Evolutionary conservation across 495 filamentous ascomycete genomes (phyloP).

Genomic region (Aspergillus cavernicola): DNA sequence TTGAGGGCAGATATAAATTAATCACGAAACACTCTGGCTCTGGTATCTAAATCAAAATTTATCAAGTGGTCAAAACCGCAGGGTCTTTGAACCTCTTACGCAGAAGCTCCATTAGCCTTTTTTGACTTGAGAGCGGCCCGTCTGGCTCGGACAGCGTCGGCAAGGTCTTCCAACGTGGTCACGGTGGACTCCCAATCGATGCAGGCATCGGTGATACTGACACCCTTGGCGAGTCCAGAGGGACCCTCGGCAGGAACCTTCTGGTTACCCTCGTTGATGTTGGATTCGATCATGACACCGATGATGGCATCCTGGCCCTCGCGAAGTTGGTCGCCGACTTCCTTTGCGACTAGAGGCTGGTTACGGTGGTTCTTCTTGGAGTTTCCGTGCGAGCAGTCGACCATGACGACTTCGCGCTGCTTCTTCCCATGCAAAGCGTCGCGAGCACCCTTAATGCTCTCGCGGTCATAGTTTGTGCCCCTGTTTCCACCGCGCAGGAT

Average conservation of each 20-base stretch:
- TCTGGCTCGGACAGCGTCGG: slow-evolving; percentile 75
- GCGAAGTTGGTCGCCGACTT: slow-evolving; percentile 77
- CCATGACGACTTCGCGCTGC: slow-evolving; percentile 88
- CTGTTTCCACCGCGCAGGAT: slow-evolving; percentile 87
- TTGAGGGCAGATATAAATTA: background rate
- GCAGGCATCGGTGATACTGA: slow-evolving; percentile 97
- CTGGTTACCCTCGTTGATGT: slow-evolving; percentile 93
- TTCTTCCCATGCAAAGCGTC: slow-evolving; percentile 80
- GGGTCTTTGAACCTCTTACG: slow-evolving; percentile 12
- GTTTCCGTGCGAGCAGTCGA: slow-evolving; percentile 92
- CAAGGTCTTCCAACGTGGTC: slow-evolving; percentile 78
- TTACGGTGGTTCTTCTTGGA: slow-evolving; percentile 68
- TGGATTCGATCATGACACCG: slow-evolving; percentile 98
- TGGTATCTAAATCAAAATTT: slow-evolving; percentile 25
- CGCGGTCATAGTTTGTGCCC: slow-evolving; percentile 93
- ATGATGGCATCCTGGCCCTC: slow-evolving; percentile 85
- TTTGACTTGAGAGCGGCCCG: slow-evolving; percentile 42
- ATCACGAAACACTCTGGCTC: slow-evolving; percentile 15
- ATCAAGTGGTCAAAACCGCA: slow-evolving; percentile 1
- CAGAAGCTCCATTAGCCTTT: slow-evolving; percentile 32
- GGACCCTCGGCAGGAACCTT: slow-evolving; percentile 86
- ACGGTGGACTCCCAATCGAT: slow-evolving; percentile 92
- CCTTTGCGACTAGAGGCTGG: slow-evolving; percentile 86
- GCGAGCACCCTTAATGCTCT: slow-evolving; percentile 72
- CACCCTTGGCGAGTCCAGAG: slow-evolving; percentile 76